Evolutionary conservation across 768 basidiomycete genomes (phyloP), one percentile per base, ranked within the genome.

Genomic region (Termitomyces sp.): DNA sequence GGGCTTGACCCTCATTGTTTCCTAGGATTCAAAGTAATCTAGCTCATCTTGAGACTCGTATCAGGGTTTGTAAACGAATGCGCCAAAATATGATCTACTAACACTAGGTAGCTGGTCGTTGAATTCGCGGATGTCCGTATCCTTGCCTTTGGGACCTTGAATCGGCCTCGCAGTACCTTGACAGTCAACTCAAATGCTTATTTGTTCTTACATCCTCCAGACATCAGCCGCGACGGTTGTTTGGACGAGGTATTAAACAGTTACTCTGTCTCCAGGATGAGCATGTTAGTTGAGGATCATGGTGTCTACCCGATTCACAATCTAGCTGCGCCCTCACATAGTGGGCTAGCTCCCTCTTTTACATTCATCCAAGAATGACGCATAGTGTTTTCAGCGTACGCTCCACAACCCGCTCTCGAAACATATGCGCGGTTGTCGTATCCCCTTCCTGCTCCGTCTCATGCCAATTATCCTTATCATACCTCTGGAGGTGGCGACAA

Each of bases 91-190:
- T 18, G 16, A 26, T 30, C 22, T 55, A 41, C 44, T 55, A 53
- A 57, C 47, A 53, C 11, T 43, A 30, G 35, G 20, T 56, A 92
- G 90, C 76, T 87, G 24, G 76, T 92, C 24, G 76, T 90, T 13
- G 80, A 88, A 66, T 73, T 92, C 40, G 74, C 78, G 8, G 91
- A 93, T 65, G 82, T 89, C 35, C 81, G 90, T 28, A 79, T 93
- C 54, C 70, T 92, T 54, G 87, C 82, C 0, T 77, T 92, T 48
- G 90, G 90, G 9, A 84, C 83, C 1, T 74, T 86, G 20, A 77
- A 80, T 59, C 79, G 74, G 38, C 85, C 86, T 5, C 76, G 79
- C 41, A 83, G 81, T 52, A 68, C 77, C 43, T 71, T 86, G 36
- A 79, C 70, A 13, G 75, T 86, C 32, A 92, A 93, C 63, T 65